phyloP scores from a whole-genome alignment of 78 protist genomes.

The Goniomonas avonlea region DNA sequence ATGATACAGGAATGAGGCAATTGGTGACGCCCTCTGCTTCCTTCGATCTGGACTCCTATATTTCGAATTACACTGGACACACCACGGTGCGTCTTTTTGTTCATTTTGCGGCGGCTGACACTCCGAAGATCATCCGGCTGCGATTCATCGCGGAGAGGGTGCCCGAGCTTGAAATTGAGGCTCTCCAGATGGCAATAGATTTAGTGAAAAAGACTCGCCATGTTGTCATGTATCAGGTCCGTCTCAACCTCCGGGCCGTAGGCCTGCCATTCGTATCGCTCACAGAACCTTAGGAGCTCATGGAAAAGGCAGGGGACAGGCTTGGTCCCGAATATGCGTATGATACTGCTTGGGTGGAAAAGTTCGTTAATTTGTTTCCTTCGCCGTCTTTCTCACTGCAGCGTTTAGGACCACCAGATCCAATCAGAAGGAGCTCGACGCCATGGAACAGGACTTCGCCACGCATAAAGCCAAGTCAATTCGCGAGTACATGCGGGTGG shows the following conservation, averaged over 20 bases:
- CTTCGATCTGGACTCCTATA: constrained; percentile 16
- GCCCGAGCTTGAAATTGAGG: not conserved
- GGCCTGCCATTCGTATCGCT: not conserved
- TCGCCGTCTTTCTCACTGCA: not conserved
- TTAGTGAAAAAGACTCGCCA: not conserved
- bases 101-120: not conserved
- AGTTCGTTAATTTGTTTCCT: not conserved
- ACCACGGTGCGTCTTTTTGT: not conserved
- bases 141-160: not conserved
- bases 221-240: not conserved
- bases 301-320: not conserved
- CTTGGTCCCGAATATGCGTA: not conserved
- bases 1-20: not conserved
- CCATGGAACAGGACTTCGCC: constrained; percentile 57
- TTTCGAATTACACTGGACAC: not conserved
- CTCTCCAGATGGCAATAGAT: not conserved
- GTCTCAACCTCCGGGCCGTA: not conserved
- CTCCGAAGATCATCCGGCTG: not conserved
- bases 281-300: not conserved
- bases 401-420: not conserved
- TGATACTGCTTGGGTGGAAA: not conserved
- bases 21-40: not conserved
- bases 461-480: constrained; percentile 47
- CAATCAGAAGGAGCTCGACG: constrained; percentile 7
- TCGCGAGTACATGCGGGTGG: constrained; percentile 59